Base-by-base conservation (phyloP, 441 rosid species). In the Croton laevigatus region DNA sequence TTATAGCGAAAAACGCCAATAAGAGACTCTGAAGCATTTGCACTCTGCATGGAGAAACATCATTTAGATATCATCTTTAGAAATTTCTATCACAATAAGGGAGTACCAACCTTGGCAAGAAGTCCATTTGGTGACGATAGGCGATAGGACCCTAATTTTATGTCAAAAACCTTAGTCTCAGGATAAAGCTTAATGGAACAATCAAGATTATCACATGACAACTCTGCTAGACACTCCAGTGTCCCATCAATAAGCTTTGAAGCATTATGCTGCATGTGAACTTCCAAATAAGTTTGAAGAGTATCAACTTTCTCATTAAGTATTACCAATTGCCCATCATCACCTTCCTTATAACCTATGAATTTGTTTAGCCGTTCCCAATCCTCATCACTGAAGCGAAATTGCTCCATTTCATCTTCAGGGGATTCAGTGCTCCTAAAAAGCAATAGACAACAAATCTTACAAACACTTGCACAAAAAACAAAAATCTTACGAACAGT, bases 231-330 rank as follows among this genome's bases (percentile, higher is more conserved):
- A 75, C 88, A 84, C 62, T 83, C 84, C 67, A 70, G 82, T 68
- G 73, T 77, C 72, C 82, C 93, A 77, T 86, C 97, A 62, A 84
- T 78, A 71, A 96, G 99, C 86, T 88, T 96, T 70, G 99, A 79
- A 78, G 99, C 99, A 79, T 91, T 96, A 84, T 84, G 98, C 81
- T 81, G 89, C 98, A 93, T 90, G 79, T 87, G 91, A 74, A 96
- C 85, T 76, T 96, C 98, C 86, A 96, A 61, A 75, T 71, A 82
- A 63, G 90, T 90, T 67, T 89, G 89, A 76, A 96, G 91, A 74
- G 79, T 66, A 81, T 96, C 98, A 71, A 83, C 79, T 76, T 86
- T 89, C 68, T 84, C 89, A 80, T 78, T 79, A 76, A 66, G 68
- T 58, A 82, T 68, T 54, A 79, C 60, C 19, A 85, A 83, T 59